These are phyloP conservation scores for Pythium myriotylum DNA, from an alignment of 352 stramenopile genomes.

Conservation along the genomic window DNA sequence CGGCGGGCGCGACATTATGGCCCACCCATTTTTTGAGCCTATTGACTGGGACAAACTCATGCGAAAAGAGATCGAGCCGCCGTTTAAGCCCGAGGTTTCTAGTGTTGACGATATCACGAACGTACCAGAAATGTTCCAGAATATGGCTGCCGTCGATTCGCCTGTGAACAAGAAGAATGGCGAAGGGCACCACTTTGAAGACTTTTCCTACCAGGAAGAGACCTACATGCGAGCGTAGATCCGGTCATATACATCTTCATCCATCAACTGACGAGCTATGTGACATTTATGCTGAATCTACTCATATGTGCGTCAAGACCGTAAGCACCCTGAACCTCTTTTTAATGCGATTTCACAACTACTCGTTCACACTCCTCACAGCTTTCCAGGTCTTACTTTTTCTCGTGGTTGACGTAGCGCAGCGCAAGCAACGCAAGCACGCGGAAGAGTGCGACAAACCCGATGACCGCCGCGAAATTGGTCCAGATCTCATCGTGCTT, in stretches of 20 bases:
- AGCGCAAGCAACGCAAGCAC: conserved; percentile 32
- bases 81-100: conserved; percentile 79
- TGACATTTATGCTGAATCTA: background rate
- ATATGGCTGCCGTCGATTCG: conserved; percentile 87
- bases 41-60: conserved; percentile 89
- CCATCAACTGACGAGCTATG: background rate
- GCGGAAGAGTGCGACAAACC: conserved; percentile 36
- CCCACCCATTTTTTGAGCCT: conserved; percentile 80
- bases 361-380: conserved; percentile 5
- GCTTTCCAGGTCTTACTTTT: conserved; percentile 34
- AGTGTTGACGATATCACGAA: conserved; percentile 88
- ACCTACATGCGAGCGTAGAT: conserved; percentile 38
- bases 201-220: conserved; percentile 91
- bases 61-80: conserved; percentile 80
- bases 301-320: background rate
- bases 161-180: conserved; percentile 87
- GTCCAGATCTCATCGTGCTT: conserved; percentile 28
- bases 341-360: background rate
- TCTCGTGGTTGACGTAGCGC: conserved; percentile 42
- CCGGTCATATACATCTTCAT: background rate
- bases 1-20: conserved; percentile 88
- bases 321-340: background rate
- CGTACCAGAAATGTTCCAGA: conserved; percentile 90
- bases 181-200: conserved; percentile 86
- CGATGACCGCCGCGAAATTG: conserved; percentile 28